Percentiles rank a stretch among this genome's conserved stretches.
phyloP scores from a whole-genome alignment of 805 yeast species.

The Candida patagonica region DNA sequence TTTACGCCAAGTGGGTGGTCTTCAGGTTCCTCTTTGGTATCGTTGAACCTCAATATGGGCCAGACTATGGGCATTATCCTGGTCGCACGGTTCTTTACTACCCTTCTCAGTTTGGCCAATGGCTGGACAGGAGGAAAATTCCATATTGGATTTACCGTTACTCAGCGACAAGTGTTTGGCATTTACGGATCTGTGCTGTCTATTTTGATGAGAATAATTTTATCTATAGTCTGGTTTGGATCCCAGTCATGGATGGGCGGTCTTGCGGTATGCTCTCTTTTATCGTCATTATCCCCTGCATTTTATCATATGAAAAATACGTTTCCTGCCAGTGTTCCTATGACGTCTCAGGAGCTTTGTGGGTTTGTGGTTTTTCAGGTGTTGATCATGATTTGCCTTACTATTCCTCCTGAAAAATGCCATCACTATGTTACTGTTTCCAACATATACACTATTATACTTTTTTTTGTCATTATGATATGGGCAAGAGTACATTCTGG shows the following conservation, averaged over 20 bases:
- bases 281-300: constrained; percentile 24
- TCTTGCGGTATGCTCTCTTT: constrained; percentile 26
- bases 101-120: constrained; percentile 24
- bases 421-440: constrained; percentile 24
- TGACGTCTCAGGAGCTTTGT: constrained; percentile 31
- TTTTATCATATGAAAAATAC: constrained; percentile 34
- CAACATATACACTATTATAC: constrained; percentile 30
- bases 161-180: constrained; percentile 39
- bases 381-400: constrained; percentile 27
- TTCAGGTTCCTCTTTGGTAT: constrained; percentile 34
- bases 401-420: constrained; percentile 23
- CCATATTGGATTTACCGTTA: constrained; percentile 43
- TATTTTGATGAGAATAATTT: constrained; percentile 35
- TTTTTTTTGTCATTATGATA: constrained; percentile 53
- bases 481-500: constrained; percentile 45
- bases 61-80: constrained; percentile 38
- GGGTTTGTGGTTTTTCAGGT: constrained; percentile 34
- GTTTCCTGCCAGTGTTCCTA: constrained; percentile 30
- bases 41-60: constrained; percentile 36
- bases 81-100: constrained; percentile 27
- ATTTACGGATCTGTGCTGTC: constrained; percentile 37
- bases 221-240: constrained; percentile 40
- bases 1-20: constrained; percentile 30
- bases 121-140: constrained; percentile 41
- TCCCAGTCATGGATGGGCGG: constrained; percentile 41